A percentile compares a stretch with the other conserved stretches of the same genome.
Conservation (phyloP, 1,284 basidiomycete species). For the Heterobasidion occidentale region DNA sequence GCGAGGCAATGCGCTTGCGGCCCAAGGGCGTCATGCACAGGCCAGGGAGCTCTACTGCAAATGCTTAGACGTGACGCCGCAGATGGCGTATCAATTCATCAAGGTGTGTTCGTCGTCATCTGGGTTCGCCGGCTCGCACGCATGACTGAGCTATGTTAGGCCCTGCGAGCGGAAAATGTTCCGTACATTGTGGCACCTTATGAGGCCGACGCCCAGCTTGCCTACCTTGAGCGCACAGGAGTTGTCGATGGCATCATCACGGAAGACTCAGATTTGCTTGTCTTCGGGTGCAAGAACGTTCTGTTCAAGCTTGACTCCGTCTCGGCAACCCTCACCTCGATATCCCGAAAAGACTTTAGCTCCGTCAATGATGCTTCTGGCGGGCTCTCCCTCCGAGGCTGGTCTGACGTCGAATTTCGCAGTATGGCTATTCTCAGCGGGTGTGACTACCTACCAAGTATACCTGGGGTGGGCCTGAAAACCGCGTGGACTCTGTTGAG, state of each 20-base stretch:
- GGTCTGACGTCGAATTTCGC: conserved; percentile 87
- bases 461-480: conserved; percentile 91
- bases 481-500: conserved; percentile 83
- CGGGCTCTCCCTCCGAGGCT: conserved; percentile 77
- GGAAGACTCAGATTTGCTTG: conserved; percentile 96
- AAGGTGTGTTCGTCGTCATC: conserved; percentile 46
- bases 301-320: conserved; percentile 81
- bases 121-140: neutral
- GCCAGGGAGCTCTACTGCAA: conserved; percentile 89
- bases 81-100: conserved; percentile 97
- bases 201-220: conserved; percentile 97
- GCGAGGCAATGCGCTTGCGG: conserved; percentile 64
- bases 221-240: conserved; percentile 81
- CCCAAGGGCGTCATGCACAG: conserved; percentile 71
- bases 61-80: conserved; percentile 92
- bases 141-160: conserved; percentile 36
- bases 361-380: conserved; percentile 37
- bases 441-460: conserved; percentile 94
- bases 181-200: conserved; percentile 94
- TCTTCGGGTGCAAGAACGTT: conserved; percentile 88
- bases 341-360: conserved; percentile 75
- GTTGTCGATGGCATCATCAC: conserved; percentile 92
- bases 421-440: conserved; percentile 96
- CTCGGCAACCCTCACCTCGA: conserved; percentile 70
- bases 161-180: conserved; percentile 72